Conservation (phyloP, 805 yeast genomes). For the Huiozyma sinensis region DNA sequence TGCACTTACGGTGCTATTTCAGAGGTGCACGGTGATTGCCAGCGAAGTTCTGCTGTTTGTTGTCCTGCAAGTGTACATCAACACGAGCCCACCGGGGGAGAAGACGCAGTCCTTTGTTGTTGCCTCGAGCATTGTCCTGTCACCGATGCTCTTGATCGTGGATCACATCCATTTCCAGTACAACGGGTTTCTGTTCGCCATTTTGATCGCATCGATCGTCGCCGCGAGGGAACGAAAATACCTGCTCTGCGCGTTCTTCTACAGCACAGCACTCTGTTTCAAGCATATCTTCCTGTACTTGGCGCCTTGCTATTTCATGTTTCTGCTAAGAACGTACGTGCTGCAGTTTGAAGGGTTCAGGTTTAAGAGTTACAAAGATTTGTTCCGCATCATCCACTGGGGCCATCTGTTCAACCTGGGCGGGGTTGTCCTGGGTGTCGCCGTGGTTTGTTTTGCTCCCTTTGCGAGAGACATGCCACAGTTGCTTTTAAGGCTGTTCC, state of each 20-base stretch:
- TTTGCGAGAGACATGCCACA: conserved; percentile 59
- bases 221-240: conserved; percentile 51
- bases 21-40: conserved; percentile 66
- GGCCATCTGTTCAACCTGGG: conserved; percentile 51
- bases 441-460: conserved; percentile 67
- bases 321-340: conserved; percentile 61
- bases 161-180: conserved; percentile 97
- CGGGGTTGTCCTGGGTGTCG: conserved; percentile 47
- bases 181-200: conserved; percentile 86
- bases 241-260: conserved; percentile 55
- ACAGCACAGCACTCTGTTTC: conserved; percentile 74
- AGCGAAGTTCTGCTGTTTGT: conserved; percentile 64
- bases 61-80: conserved; percentile 62
- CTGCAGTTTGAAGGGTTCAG: conserved; percentile 33
- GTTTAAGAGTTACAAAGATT: conserved; percentile 25
- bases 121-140: conserved; percentile 69
- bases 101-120: conserved; percentile 49
- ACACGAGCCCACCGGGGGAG: conserved; percentile 33
- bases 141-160: conserved; percentile 83
- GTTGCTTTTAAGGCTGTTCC: conserved; percentile 64
- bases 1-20: conserved; percentile 71
- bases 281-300: conserved; percentile 88
- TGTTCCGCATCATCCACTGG: conserved; percentile 40
- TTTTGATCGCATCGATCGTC: conserved; percentile 62
- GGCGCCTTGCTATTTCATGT: conserved; percentile 89